Evolutionary conservation across 768 basidiomycete species (phyloP), one percentile per base, ranked within the genome.

Genomic region (Hebeloma cylindrosporum): DNA sequence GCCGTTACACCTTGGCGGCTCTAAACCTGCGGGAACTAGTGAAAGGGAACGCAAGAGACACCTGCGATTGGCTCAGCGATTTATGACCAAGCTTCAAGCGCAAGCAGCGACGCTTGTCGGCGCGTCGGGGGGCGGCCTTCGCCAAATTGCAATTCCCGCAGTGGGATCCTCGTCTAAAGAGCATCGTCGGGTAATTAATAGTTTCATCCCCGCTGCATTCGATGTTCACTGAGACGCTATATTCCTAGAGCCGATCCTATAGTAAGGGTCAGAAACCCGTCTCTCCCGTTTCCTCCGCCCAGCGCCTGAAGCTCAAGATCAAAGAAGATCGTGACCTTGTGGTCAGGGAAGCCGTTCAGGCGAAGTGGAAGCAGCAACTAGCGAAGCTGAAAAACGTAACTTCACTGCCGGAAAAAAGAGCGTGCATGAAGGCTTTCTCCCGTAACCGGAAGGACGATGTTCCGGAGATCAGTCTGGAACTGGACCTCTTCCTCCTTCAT

Each of bases 31-130:
- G 40, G 58, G 58, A 1, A 34, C 51, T 23, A 65, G 69, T 36
- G 68, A 59, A 42, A 53, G 68, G 60, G 64, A 67, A 41, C 68
- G 70, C 20, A 60, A 43, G 47, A 68, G 59, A 51, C 60, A 54
- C 36, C 63, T 78, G 33, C 61, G 66, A 11, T 53, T 57, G 11
- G 69, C 78, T n/a, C 85, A 88, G 52, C 64, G 72, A 1, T 79
- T 77, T 57, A 83, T 83, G 78, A 63, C 70, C 23, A 64, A 56
- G 9, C 54, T 87, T 43, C 80, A 82, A 40, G 63, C 70, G 40
- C 78, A 80, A 32, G 83, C 85, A 7, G 75, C 73, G 28, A 83
- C 82, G 1, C 58, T 87, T 45, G 82, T 80, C 0, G 85, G 85
- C 0, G 82, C 83, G 4, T 70, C 69, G 0, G 85, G 85, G 1